Conservation (phyloP, 106 monocot species). For the Apostasia ramifera region DNA sequence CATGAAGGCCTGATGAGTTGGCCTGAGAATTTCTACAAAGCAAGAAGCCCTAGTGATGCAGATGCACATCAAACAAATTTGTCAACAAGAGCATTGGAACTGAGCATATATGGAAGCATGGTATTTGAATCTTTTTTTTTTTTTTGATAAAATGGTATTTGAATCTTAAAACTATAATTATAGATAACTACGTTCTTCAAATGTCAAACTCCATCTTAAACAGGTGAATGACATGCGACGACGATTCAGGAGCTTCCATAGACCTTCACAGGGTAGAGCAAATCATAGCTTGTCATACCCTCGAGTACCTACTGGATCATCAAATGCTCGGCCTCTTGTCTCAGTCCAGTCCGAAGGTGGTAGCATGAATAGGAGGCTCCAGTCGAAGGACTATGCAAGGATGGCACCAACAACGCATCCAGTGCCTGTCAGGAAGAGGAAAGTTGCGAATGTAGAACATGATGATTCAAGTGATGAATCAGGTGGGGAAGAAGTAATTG, state of each 20-base stretch:
- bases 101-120: slow-evolving; percentile 90
- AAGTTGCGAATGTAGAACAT: background rate
- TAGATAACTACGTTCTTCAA: background rate
- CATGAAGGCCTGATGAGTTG: slow-evolving; percentile 75
- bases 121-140: slow-evolving; percentile 16
- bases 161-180: background rate
- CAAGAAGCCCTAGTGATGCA: slow-evolving; percentile 21
- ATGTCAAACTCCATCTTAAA: background rate
- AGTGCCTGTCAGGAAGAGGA: slow-evolving; percentile 15
- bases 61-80: slow-evolving; percentile 28
- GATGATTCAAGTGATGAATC: slow-evolving; percentile 76
- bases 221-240: slow-evolving; percentile 44
- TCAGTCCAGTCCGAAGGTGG: slow-evolving; percentile 73
- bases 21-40: slow-evolving; percentile 66
- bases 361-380: slow-evolving; percentile 21
- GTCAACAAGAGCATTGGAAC: slow-evolving; percentile 72
- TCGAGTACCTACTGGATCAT: slow-evolving; percentile 29
- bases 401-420: slow-evolving; percentile 7
- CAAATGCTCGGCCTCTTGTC: slow-evolving; percentile 19
- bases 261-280: background rate
- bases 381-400: slow-evolving; percentile 9
- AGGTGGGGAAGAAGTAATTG: slow-evolving; percentile 66
- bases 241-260: slow-evolving; percentile 17
- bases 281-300: slow-evolving; percentile 48
- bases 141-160: background rate